A percentile compares a stretch with the other conserved stretches of the same genome.
Conservation (phyloP, 345 rosid species). For the Syzygium grande region DNA sequence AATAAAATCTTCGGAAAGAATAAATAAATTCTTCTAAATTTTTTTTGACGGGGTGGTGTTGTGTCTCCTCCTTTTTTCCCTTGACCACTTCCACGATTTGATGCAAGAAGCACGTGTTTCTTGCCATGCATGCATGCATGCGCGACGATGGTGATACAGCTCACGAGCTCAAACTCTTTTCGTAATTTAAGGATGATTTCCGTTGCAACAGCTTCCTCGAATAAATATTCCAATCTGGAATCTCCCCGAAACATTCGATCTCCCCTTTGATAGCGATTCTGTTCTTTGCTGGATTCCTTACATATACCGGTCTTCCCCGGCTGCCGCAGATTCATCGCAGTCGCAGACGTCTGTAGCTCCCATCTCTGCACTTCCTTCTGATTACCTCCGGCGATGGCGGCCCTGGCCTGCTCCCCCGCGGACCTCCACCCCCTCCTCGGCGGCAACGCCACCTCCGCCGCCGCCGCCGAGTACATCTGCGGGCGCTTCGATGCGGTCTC, state of each 20-base stretch:
- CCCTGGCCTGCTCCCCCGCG: conserved; percentile 23
- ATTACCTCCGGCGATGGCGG: neutral
- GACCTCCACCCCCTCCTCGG: conserved; percentile 27
- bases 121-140: neutral
- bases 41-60: neutral
- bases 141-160: neutral
- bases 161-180: neutral
- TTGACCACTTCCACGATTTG: neutral
- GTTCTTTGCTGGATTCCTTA: neutral
- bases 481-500: conserved; percentile 19
- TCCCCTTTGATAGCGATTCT: neutral
- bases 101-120: neutral
- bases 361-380: neutral
- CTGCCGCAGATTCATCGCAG: neutral
- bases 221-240: neutral
- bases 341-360: neutral
- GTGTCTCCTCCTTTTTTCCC: neutral
- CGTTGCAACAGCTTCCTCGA: neutral
- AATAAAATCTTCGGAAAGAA: neutral
- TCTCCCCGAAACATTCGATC: neutral
- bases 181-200: neutral
- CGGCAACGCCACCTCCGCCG: conserved; percentile 17
- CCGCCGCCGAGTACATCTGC: conserved; percentile 46
- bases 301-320: neutral
- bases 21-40: neutral